These are phyloP conservation scores for Mallotus nudiflorus DNA, from an alignment of 345 rosid species.

Conservation along the genomic window DNA sequence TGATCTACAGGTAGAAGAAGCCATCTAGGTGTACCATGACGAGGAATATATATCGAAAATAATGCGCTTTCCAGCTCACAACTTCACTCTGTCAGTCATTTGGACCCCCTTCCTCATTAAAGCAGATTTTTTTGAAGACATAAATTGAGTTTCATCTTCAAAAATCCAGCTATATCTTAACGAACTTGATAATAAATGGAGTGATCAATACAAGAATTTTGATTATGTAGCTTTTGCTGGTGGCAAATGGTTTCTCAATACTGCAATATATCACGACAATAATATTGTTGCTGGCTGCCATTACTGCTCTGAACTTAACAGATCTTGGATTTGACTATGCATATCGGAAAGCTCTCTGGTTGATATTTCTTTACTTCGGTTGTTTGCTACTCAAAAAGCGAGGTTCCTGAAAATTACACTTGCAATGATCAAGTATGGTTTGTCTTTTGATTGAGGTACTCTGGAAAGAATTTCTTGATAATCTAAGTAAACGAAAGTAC, in stretches of 20 bases:
- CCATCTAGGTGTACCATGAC: constrained; percentile 74
- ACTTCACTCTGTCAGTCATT: constrained; percentile 40
- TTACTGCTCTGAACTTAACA: constrained; percentile 33
- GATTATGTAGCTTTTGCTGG: constrained; percentile 41
- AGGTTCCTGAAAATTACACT: no score
- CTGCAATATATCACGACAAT: constrained; percentile 39
- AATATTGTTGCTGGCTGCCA: constrained; percentile 33
- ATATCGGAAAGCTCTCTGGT: constrained; percentile 35
- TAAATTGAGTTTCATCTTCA: constrained; percentile 29
- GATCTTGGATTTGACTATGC: constrained; percentile 40
- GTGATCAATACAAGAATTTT: constrained; percentile 25
- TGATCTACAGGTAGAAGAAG: constrained; percentile 67
- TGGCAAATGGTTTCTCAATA: constrained; percentile 51
- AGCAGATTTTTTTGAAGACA: constrained; percentile 43
- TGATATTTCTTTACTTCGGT: no score
- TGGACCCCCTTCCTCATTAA: constrained; percentile 47
- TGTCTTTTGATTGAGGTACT: no score
- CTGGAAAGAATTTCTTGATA: no score
- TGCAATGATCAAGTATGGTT: no score
- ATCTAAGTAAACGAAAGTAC: no score
- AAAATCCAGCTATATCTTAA: constrained; percentile 43
- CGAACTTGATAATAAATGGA: constrained; percentile 39
- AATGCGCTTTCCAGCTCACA: constrained; percentile 60
- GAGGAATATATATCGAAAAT: constrained; percentile 66
- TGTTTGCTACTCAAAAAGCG: no score